These are phyloP conservation scores for Scedosporium minutisporum DNA, from an alignment of 2,329 filamentous ascomycete species.

Conservation along the genomic window DNA sequence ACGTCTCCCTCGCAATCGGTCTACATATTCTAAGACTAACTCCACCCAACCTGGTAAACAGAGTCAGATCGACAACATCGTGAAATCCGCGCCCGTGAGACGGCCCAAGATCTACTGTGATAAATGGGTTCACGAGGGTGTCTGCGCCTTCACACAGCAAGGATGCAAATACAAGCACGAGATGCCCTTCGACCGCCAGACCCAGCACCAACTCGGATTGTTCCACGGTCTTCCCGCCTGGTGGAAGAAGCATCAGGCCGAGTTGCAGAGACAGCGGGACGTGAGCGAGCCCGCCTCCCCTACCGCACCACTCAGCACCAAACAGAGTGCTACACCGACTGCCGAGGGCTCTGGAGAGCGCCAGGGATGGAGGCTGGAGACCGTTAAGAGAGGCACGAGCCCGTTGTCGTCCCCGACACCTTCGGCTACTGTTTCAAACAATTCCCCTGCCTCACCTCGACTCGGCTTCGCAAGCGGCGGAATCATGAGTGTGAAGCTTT, in stretches of 20 bases:
- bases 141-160: constrained; percentile 76
- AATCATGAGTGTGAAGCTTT: neutral
- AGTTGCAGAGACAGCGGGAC: constrained; percentile 21
- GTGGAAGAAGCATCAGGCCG: constrained; percentile 47
- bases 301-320: neutral
- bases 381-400: neutral
- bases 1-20: neutral
- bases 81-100: constrained; percentile 23
- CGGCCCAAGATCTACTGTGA: constrained; percentile 68
- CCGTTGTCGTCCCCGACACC: neutral
- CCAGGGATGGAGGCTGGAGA: neutral
- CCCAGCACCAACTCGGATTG: constrained; percentile 61
- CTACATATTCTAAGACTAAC: neutral
- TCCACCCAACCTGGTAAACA: constrained; percentile 10
- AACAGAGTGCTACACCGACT: neutral
- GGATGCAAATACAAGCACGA: constrained; percentile 87
- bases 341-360: neutral
- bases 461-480: neutral
- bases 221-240: constrained; percentile 52
- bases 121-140: constrained; percentile 79
- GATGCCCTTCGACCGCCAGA: constrained; percentile 63
- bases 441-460: neutral
- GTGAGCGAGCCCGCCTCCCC: neutral
- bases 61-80: constrained; percentile 25
- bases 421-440: neutral